Conservation (phyloP, 139 green algal genomes). For the Micractinium conductrix region DNA sequence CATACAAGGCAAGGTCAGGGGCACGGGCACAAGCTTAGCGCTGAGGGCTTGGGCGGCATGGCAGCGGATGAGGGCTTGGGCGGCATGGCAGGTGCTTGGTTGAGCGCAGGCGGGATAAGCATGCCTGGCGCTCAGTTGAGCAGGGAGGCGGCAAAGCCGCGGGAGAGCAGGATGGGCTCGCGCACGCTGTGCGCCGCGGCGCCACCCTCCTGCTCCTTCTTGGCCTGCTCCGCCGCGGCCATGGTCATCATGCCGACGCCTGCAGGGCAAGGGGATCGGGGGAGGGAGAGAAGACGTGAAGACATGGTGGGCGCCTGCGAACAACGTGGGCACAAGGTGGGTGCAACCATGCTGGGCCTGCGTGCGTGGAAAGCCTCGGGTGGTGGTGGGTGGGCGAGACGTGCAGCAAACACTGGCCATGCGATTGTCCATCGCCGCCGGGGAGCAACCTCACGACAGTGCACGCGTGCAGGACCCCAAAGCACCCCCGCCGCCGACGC, state of each 20-base stretch:
- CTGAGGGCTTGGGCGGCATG: too few species aligned
- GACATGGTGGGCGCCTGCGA: not conserved
- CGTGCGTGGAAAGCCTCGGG: not conserved
- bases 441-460: not conserved
- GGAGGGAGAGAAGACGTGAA: not conserved
- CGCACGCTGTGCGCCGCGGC: not conserved
- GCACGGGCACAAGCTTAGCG: too few species aligned
- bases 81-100: too few species aligned
- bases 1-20: too few species aligned
- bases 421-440: too few species aligned
- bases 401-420: not conserved
- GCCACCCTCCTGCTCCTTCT: conserved; percentile 39
- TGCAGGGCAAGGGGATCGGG: not conserved
- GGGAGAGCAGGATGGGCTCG: not conserved
- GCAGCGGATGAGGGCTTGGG: not conserved
- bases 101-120: too few species aligned
- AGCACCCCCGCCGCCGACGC: not conserved
- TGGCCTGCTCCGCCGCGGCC: conserved; percentile 44
- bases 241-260: conserved; percentile 63
- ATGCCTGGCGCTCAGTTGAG: conserved; percentile 11
- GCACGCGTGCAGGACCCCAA: not conserved
- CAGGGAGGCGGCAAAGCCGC: conserved; percentile 21
- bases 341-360: too few species aligned
- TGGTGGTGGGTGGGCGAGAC: not conserved
- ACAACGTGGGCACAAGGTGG: too few species aligned